Base-by-base conservation (phyloP, 352 stramenopile genomes). In the Hyaloperonospora arabidopsidis region DNA sequence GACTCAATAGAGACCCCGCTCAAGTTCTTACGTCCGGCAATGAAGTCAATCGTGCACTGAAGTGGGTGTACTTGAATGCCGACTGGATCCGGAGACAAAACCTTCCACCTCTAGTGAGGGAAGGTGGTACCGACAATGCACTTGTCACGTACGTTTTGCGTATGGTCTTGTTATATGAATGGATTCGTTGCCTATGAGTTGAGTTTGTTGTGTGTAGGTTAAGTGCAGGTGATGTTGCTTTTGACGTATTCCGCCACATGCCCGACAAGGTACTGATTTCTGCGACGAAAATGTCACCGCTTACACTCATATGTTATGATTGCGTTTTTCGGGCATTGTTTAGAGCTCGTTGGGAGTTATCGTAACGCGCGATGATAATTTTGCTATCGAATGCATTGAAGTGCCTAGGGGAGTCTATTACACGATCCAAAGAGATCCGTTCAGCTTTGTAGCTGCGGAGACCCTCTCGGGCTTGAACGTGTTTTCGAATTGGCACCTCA, bases 51-150 rank as follows among this genome's bases (percentile, higher is more conserved):
- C 82, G 78, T 28, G 79, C 79, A 11, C 60, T 92, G n/a, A 90
- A 92, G 49, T 94, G 84, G 84, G 84, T 92, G 1, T 92, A 89
- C 49, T 41, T 94, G 10, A 94, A 94, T 41, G 81, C 84, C 2
- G 74, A 87, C 22, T 94, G 84, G 84, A 92, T 94, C 59, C 78
- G 84, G 10, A 71, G 64, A 12, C 81, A 88, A 53, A 71, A 72
- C 18, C 59, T 94, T 1, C 60, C 70, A 17, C 58, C 61, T n/a
- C 57, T 91, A 22, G 6, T 21, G n/a, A 57, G 54, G 40, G 60
- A 68, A 36, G 45, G 49, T 18, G 63, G 73, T 29, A 54, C 23
- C 5, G 44, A 67, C 15, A 64, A 29, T 28, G 36, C 55, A 13
- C 35, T 71, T 15, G 59, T 89, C 36, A 69, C 68, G 74, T 87